Percentiles rank a stretch among this genome's conserved stretches.
Conservation (phyloP, 2,329 filamentous ascomycete genomes). For the Phoma sp. region DNA sequence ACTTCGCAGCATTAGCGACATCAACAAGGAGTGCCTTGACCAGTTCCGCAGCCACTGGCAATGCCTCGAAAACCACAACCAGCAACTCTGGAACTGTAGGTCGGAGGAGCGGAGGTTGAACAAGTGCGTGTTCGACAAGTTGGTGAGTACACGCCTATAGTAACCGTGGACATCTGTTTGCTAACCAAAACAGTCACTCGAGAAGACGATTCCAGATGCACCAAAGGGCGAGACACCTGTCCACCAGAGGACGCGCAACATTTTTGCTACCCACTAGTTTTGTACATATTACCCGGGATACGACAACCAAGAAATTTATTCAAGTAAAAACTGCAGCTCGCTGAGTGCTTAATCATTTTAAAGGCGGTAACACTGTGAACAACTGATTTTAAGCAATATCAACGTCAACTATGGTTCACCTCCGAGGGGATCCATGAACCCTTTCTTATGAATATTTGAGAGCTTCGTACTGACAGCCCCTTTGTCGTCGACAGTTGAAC, state of each 20-base stretch:
- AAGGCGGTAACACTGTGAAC: too few relatives aligned
- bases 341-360: too few relatives aligned
- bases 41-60: conserved; percentile 95
- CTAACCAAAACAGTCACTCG: conserved; percentile 52
- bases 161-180: neutral
- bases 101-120: conserved; percentile 88
- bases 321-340: neutral
- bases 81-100: conserved; percentile 95
- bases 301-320: conserved; percentile 26
- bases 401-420: too few relatives aligned
- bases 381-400: too few relatives aligned
- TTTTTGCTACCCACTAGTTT: conserved; percentile 44
- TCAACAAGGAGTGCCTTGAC: conserved; percentile 92
- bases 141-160: conserved; percentile 70
- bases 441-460: too few relatives aligned
- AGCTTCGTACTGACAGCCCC: neutral
- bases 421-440: too few relatives aligned
- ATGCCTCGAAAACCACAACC: conserved; percentile 97
- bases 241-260: conserved; percentile 58
- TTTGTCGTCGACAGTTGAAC: neutral
- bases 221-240: conserved; percentile 58
- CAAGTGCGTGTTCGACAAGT: conserved; percentile 92
- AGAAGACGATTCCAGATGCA: conserved; percentile 61
- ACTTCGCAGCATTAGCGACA: conserved; percentile 77
- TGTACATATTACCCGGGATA: conserved; percentile 40